A percentile compares a stretch with the other conserved stretches of the same genome.
These are phyloP conservation scores for Tephrocybe sp. DNA, from an alignment of 768 basidiomycete genomes.

Conservation along the genomic window DNA sequence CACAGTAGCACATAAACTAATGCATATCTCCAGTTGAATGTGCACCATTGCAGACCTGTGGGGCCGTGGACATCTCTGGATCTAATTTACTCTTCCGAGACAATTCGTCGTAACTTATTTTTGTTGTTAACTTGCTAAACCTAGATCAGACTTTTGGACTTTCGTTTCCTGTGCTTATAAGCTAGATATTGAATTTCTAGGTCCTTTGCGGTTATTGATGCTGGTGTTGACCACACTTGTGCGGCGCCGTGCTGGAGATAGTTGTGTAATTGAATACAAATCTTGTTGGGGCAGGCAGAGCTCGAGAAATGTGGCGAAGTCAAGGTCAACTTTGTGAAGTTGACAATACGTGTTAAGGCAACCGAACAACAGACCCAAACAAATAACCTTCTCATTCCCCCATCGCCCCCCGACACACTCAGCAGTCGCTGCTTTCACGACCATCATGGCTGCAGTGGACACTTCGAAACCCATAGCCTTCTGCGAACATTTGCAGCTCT, in stretches of 20 bases:
- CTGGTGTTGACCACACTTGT: too few species aligned
- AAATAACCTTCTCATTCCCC: slow-evolving; percentile 8
- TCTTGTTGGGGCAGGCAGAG: too few species aligned
- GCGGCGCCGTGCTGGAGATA: too few species aligned
- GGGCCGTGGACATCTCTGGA: neutral
- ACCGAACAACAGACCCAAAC: slow-evolving; percentile 16
- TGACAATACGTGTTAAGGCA: too few species aligned
- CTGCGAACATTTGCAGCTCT: slow-evolving; percentile 91
- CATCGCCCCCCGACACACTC: slow-evolving; percentile 5
- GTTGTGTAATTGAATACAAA: too few species aligned
- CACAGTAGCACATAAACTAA: neutral
- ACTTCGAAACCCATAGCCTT: slow-evolving; percentile 81
- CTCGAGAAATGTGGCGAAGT: too few species aligned
- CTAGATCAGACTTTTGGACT: neutral
- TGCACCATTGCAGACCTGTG: neutral
- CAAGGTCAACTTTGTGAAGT: too few species aligned
- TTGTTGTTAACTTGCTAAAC: neutral
- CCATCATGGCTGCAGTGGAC: slow-evolving; percentile 46
- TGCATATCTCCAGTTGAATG: neutral
- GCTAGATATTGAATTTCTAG: too few species aligned
- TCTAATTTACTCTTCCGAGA: neutral
- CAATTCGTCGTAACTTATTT: neutral
- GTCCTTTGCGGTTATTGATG: too few species aligned
- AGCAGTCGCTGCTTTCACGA: slow-evolving; percentile 18
- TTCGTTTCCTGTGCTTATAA: too few species aligned